phyloP scores from a whole-genome alignment of 441 rosid genomes.

The Brassica balearica region DNA sequence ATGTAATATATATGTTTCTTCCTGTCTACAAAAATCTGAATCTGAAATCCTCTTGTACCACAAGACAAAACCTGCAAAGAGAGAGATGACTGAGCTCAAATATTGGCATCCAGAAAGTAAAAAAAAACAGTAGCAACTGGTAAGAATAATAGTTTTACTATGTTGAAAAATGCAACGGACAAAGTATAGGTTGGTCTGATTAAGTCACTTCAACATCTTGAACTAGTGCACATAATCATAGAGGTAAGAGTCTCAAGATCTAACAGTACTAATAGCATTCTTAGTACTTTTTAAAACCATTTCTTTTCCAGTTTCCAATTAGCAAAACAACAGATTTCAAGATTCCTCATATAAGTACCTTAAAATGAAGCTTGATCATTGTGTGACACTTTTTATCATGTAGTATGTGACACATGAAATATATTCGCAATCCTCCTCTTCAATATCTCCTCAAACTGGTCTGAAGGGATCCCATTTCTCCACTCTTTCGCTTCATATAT shows the following conservation, averaged over 20 bases:
- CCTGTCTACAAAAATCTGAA: constrained; percentile 30
- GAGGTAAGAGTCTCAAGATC: constrained; percentile 14
- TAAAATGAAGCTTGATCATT: constrained; percentile 35
- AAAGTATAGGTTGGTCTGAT: constrained; percentile 7
- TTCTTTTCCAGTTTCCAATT: neutral
- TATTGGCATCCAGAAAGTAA: constrained; percentile 17
- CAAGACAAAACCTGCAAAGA: constrained; percentile 44
- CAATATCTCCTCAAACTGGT: constrained; percentile 60
- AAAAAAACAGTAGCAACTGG: constrained; percentile 1
- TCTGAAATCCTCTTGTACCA: constrained; percentile 30
- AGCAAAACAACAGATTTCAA: neutral
- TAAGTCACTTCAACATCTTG: constrained; percentile 13
- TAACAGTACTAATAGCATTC: constrained; percentile 7
- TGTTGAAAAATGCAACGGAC: constrained; percentile 9
- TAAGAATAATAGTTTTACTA: neutral
- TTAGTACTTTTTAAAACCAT: constrained; percentile 2
- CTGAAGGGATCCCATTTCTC: constrained; percentile 55
- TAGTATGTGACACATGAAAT: constrained; percentile 49
- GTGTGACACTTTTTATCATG: constrained; percentile 13
- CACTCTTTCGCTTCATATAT: constrained; percentile 63
- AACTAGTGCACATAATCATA: constrained; percentile 18
- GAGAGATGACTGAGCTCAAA: constrained; percentile 26
- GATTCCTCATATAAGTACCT: constrained; percentile 36
- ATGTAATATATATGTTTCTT: constrained; percentile 20
- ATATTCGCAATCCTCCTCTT: constrained; percentile 52